Evolutionary conservation across 306 rosid species (phyloP).

Genomic region (Malus orientalis): DNA sequence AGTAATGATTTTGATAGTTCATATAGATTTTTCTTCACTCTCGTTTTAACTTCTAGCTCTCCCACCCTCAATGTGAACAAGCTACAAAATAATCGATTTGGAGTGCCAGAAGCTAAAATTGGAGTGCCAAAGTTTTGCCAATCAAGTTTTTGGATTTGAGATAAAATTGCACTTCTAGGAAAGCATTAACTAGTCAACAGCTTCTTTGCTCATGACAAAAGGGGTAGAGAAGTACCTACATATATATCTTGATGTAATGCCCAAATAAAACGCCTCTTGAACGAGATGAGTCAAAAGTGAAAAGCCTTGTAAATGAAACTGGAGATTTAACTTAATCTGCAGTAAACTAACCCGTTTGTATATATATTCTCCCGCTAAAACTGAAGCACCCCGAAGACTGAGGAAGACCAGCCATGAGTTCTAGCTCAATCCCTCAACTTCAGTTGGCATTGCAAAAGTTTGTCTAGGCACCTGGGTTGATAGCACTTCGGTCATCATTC

Average conservation of each 20-base stretch:
- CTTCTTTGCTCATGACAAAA: not conserved
- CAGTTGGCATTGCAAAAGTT: constrained; percentile 43
- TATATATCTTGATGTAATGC: not conserved
- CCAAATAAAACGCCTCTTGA: not conserved
- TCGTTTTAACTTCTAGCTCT: not conserved
- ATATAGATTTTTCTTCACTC: not conserved
- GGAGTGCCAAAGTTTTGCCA: not conserved
- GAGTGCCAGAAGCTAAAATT: no score
- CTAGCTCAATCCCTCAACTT: constrained; percentile 44
- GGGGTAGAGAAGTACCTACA: not conserved
- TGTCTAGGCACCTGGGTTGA: constrained; percentile 44
- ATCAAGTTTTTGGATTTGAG: not conserved
- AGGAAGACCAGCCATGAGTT: constrained; percentile 8
- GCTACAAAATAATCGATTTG: not conserved
- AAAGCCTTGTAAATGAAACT: not conserved
- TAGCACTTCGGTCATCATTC: constrained; percentile 39
- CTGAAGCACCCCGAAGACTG: not conserved
- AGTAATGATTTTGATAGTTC: not conserved
- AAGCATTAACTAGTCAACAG: not conserved
- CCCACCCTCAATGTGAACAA: not conserved
- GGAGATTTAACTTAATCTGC: not conserved
- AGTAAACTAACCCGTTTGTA: not conserved
- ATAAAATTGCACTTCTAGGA: not conserved
- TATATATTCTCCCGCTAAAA: constrained; percentile 9
- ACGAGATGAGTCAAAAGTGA: not conserved